Evolutionary conservation across 2,329 filamentous ascomycete species (phyloP).

Genomic region (Paecilomyces dactylethromorphus): DNA sequence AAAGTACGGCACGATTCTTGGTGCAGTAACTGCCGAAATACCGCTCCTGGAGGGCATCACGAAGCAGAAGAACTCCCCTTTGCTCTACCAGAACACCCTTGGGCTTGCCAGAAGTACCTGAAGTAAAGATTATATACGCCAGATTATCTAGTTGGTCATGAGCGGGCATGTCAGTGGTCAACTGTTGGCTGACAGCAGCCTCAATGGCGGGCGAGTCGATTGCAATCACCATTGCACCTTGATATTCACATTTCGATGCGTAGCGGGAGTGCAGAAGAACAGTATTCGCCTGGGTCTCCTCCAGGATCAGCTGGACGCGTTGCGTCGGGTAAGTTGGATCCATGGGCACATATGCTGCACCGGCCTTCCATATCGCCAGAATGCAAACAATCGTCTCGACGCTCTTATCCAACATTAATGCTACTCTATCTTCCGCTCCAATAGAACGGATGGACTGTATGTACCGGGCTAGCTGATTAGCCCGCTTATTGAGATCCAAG

Average conservation of each 20-base stretch:
- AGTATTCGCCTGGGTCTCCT: not conserved
- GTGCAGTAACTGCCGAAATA: not conserved
- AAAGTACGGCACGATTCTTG: not conserved
- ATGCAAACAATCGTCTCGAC: not conserved
- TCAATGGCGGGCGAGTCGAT: not conserved
- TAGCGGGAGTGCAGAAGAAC: not conserved
- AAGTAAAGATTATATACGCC: slow-evolving; percentile 13
- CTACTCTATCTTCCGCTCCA: not conserved
- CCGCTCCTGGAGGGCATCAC: not conserved
- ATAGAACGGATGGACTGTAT: not conserved
- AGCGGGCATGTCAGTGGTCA: not conserved
- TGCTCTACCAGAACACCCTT: slow-evolving; percentile 12
- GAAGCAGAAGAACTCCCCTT: not conserved
- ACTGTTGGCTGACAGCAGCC: not conserved
- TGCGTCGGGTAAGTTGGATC: not conserved
- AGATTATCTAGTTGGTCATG: not conserved
- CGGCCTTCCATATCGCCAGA: not conserved
- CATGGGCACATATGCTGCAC: not conserved
- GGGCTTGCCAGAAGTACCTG: slow-evolving; percentile 10
- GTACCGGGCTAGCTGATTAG: slow-evolving; percentile 2
- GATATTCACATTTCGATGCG: no score
- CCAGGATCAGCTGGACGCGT: not conserved
- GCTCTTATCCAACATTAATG: not conserved
- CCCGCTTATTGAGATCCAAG: slow-evolving; percentile 1
- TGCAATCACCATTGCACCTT: not conserved